These are phyloP conservation scores for Madurella mycetomatis DNA, from an alignment of 2,329 filamentous ascomycete species.

Conservation along the genomic window DNA sequence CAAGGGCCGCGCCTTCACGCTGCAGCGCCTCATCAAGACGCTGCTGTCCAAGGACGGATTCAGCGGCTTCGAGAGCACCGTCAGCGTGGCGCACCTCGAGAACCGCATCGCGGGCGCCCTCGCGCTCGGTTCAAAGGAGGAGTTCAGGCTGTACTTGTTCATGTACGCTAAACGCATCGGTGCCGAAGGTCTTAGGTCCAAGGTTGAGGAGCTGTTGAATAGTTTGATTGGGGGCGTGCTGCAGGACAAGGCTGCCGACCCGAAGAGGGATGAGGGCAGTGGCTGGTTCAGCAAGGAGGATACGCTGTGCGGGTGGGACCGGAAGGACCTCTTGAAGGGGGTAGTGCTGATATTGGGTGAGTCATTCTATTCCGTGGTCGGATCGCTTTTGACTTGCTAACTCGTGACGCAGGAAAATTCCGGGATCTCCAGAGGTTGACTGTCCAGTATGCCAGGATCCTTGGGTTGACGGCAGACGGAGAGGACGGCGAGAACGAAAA, in stretches of 20 bases:
- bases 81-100: conserved; percentile 91
- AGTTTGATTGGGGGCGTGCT: conserved; percentile 70
- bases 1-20: conserved; percentile 83
- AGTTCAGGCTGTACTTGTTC: conserved; percentile 90
- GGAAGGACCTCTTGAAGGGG: conserved; percentile 80
- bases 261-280: conserved; percentile 42
- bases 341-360: conserved; percentile 89
- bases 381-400: background rate
- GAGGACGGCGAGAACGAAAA: conserved; percentile 33
- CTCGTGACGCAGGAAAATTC: conserved; percentile 67
- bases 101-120: conserved; percentile 88
- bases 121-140: conserved; percentile 78
- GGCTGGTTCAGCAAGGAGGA: conserved; percentile 66
- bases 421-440: conserved; percentile 89
- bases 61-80: conserved; percentile 83
- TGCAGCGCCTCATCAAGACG: conserved; percentile 87
- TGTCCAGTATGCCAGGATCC: conserved; percentile 86
- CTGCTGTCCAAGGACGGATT: conserved; percentile 85
- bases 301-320: conserved; percentile 84
- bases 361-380: conserved; percentile 31
- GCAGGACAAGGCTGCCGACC: conserved; percentile 48
- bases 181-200: conserved; percentile 77
- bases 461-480: conserved; percentile 56
- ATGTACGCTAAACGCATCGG: conserved; percentile 98
- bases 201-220: conserved; percentile 88